Percentiles rank a stretch among this genome's conserved stretches.
phyloP scores from a whole-genome alignment of 441 rosid genomes.

The Isatis lusitanica region DNA sequence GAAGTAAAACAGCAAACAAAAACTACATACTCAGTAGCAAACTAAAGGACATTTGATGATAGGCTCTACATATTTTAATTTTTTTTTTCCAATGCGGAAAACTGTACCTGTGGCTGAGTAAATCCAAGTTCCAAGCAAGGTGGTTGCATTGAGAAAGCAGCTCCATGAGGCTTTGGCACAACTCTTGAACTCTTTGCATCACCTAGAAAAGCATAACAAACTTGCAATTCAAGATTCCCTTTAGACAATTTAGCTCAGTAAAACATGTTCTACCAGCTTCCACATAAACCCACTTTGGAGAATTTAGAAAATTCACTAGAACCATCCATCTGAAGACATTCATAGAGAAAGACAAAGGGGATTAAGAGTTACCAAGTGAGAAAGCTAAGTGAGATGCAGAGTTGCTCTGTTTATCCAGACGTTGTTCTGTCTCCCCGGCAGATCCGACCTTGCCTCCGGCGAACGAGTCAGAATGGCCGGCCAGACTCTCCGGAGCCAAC shows the following conservation, averaged over 20 bases:
- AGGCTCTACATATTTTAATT: no score
- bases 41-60: background rate
- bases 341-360: slow-evolving; percentile 2
- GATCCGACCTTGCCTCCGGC: slow-evolving; percentile 40
- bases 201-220: slow-evolving; percentile 40
- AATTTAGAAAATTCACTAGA: background rate
- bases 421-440: slow-evolving; percentile 36
- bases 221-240: background rate
- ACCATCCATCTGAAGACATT: background rate
- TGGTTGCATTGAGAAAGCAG: slow-evolving; percentile 52
- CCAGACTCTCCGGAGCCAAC: slow-evolving; percentile 23
- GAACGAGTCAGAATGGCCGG: slow-evolving; percentile 48
- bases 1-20: slow-evolving; percentile 10
- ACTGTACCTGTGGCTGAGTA: slow-evolving; percentile 57
- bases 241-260: slow-evolving; percentile 1
- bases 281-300: background rate
- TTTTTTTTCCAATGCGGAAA: background rate
- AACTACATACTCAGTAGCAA: background rate
- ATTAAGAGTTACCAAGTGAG: slow-evolving; percentile 52
- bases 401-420: slow-evolving; percentile 42
- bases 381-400: slow-evolving; percentile 52
- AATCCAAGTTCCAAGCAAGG: slow-evolving; percentile 62
- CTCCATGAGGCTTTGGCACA: slow-evolving; percentile 49
- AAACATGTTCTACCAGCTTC: background rate
- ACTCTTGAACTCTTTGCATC: slow-evolving; percentile 53